Conservation (phyloP, 768 basidiomycete species). For the Hygrophoropsis aurantiaca region DNA sequence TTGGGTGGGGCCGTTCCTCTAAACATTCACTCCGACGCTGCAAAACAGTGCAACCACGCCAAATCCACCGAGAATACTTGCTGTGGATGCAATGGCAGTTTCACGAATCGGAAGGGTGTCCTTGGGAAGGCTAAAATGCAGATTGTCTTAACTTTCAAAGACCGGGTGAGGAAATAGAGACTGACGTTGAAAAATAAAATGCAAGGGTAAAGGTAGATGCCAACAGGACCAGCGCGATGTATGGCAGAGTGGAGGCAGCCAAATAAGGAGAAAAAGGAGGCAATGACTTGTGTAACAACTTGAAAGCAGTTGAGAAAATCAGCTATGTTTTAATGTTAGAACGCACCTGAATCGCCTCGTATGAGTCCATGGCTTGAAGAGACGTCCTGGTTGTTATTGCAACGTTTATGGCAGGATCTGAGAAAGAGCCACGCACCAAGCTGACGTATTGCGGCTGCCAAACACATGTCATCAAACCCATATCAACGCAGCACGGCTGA, state of each 20-base stretch:
- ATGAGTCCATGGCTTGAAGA: constrained; percentile 49
- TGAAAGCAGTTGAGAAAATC: constrained; percentile 7
- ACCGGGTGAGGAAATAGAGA: constrained; percentile 12
- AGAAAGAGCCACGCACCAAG: constrained; percentile 10
- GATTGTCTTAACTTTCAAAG: not conserved
- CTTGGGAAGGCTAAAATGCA: constrained; percentile 67
- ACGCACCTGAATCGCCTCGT: constrained; percentile 55
- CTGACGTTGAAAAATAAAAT: constrained; percentile 89
- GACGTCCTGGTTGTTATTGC: constrained; percentile 3
- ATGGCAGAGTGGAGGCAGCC: constrained; percentile 67
- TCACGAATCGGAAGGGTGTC: constrained; percentile 66
- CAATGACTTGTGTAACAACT: constrained; percentile 64
- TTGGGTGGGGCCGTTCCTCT: constrained; percentile 16
- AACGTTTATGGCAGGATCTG: constrained; percentile 4
- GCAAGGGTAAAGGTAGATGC: constrained; percentile 76
- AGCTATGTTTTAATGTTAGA: not conserved
- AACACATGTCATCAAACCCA: constrained; percentile 65
- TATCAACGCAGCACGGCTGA: constrained; percentile 35
- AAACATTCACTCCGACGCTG: constrained; percentile 82
- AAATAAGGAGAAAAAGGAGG: constrained; percentile 74
- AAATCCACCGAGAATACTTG: constrained; percentile 81
- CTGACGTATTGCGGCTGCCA: constrained; percentile 50
- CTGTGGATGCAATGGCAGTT: constrained; percentile 64
- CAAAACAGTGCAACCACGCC: constrained; percentile 91
- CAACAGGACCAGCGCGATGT: constrained; percentile 73